Percentiles rank a stretch among this genome's conserved stretches.
Conservation (phyloP, 192 early-diverging fungal genomes). For the Coemansia sp. region DNA sequence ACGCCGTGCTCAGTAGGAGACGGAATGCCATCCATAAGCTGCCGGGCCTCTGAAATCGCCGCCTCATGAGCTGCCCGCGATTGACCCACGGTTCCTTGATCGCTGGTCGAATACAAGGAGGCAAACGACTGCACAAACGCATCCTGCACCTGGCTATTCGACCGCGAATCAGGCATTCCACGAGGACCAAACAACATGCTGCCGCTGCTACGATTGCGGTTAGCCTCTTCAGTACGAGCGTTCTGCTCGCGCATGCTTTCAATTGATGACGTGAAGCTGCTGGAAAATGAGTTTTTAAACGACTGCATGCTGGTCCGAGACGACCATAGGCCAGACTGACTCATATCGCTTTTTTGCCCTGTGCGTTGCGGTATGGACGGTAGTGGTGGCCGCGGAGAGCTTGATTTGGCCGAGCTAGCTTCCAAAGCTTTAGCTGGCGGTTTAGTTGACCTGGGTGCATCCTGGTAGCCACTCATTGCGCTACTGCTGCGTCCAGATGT, state of each 20-base stretch:
- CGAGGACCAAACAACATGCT: constrained; percentile 55
- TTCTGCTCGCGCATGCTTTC: constrained; percentile 51
- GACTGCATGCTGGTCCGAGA: constrained; percentile 14
- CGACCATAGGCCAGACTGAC: constrained; percentile 40
- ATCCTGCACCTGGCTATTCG: constrained; percentile 31
- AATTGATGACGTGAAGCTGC: constrained; percentile 48
- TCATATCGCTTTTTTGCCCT: constrained; percentile 8
- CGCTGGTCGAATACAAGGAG: constrained; percentile 47
- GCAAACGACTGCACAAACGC: constrained; percentile 26
- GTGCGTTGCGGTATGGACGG: constrained; percentile 4
- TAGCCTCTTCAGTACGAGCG: constrained; percentile 30
- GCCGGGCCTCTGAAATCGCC: constrained; percentile 44
- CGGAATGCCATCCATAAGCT: constrained; percentile 46
- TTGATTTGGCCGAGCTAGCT: not conserved
- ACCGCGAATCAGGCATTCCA: constrained; percentile 45
- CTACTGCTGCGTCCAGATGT: constrained; percentile 26
- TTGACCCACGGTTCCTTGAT: constrained; percentile 15
- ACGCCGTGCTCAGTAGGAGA: constrained; percentile 34
- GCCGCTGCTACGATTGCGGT: constrained; percentile 25
- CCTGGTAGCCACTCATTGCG: constrained; percentile 12
- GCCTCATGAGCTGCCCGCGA: constrained; percentile 31
- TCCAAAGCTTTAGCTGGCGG: constrained; percentile 3
- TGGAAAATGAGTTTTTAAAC: constrained; percentile 5
- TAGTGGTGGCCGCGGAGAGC: constrained; percentile 9
- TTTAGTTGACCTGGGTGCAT: not conserved